A percentile compares a stretch with the other conserved stretches of the same genome.
Conservation (phyloP, 2,329 filamentous ascomycete species). For the Dactylellina cionopaga region DNA sequence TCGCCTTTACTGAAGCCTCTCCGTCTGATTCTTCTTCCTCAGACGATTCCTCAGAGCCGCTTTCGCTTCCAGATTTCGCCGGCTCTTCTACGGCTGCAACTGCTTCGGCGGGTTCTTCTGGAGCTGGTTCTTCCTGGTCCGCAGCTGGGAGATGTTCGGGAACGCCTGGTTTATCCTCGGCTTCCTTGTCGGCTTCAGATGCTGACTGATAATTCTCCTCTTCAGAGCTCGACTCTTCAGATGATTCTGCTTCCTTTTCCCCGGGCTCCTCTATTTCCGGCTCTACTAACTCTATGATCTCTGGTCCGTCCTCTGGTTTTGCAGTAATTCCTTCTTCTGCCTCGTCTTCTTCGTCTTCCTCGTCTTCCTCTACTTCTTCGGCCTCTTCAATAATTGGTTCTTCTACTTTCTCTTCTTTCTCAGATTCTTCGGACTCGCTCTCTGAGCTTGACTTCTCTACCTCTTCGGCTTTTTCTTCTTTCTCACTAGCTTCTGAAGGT, state of each 20-base stretch:
- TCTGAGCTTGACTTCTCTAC: conserved; percentile 29
- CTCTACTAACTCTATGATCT: conserved; percentile 17
- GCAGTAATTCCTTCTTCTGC: not conserved
- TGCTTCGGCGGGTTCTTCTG: conserved; percentile 26
- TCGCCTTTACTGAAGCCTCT: conserved; percentile 13
- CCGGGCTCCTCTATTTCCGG: conserved; percentile 2
- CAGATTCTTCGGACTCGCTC: conserved; percentile 35
- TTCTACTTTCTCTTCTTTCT: conserved; percentile 20
- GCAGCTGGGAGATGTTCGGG: conserved; percentile 26
- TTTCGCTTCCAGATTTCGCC: conserved; percentile 26
- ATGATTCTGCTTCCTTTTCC: conserved; percentile 18
- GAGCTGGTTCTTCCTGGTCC: conserved; percentile 23
- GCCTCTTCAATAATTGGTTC: not conserved
- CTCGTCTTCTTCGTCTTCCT: not conserved
- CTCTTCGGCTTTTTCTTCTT: conserved; percentile 12
- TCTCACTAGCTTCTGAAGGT: conserved; percentile 32
- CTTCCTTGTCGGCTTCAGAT: conserved; percentile 36
- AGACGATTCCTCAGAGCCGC: conserved; percentile 33
- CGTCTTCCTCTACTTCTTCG: not conserved
- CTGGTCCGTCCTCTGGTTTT: not conserved
- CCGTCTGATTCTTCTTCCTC: conserved; percentile 41
- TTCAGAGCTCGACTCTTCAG: conserved; percentile 37
- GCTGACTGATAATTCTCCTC: conserved; percentile 45
- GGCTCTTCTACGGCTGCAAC: conserved; percentile 7
- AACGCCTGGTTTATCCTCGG: conserved; percentile 10